Base-by-base conservation (phyloP, 1,284 basidiomycete species). In the Puccinia coronata region DNA sequence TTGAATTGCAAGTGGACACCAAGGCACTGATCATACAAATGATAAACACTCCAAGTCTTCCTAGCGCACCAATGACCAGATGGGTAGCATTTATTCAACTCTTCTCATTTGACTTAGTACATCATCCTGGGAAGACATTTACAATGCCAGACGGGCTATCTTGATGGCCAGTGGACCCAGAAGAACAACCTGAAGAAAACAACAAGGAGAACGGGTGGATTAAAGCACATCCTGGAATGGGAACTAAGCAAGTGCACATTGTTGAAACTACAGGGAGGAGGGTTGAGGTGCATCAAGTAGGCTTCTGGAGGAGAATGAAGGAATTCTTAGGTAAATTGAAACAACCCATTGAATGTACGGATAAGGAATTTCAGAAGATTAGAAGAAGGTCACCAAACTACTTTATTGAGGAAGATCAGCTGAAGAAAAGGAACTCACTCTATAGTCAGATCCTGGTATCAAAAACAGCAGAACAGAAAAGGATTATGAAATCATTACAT, bases 121-220 rank as follows among this genome's bases (percentile, higher is more conserved):
- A 65, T 39, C 36, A 36, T 14, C 31, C 61, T 39, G 61, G 61
- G 23, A 65, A 65, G n/a, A 65, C 61, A 16, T 65, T 65, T 43
- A 65, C 61, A 3, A 63, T 77, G 59, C 55, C 74, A 47, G 74
- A 77, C 51, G 59, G 55, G n/a, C 25, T 77, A 31, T 77, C 61
- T 3, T 39, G 61, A 18, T 3, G 39, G 16, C 9, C 61, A 39
- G 8, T 18, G 34, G 61, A 65, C n/a, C 23, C 23, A 18, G 61
- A 65, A 2, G 39, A 43, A 39, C 28, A n/a, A 63, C 16, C 43
- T 76, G 57, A 57, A 76, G 41, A 57, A 31, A 12, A 14, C n/a
- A 53, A 53, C n/a, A n/a, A 53, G 49, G 49, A 53, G n/a, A n/a
- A 53, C 12, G 49, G 12, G n/a, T 53, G 49, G 49, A 53, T 53